Evolutionary conservation across 768 basidiomycete species (phyloP).

Genomic region (Nidularia sp.): DNA sequence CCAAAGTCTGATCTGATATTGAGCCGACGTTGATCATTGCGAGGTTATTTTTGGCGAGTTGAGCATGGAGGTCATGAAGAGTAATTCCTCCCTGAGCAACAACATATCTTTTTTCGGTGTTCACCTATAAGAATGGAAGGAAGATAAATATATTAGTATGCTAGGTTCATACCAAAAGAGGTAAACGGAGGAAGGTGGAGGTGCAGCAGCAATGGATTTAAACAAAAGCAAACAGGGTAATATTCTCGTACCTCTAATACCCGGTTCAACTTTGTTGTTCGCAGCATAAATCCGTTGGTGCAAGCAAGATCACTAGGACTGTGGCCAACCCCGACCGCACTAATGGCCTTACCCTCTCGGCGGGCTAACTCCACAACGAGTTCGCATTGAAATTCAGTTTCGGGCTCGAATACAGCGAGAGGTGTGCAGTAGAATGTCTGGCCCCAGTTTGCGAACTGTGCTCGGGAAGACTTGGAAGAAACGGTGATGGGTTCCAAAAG

Average conservation of each 20-base stretch:
- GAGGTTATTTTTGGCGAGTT: slow-evolving; percentile 61
- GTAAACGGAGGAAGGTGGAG: not conserved
- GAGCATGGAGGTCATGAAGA: slow-evolving; percentile 67
- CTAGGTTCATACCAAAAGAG: slow-evolving; percentile 7
- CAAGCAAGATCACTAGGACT: slow-evolving; percentile 93
- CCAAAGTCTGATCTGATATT: slow-evolving; percentile 94
- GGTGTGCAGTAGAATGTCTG: slow-evolving; percentile 71
- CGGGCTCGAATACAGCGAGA: slow-evolving; percentile 71
- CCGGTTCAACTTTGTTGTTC: slow-evolving; percentile 67
- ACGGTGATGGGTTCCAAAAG: slow-evolving; percentile 55
- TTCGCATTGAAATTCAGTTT: slow-evolving; percentile 61
- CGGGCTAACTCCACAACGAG: slow-evolving; percentile 79
- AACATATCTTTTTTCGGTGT: slow-evolving; percentile 62
- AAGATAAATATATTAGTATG: not conserved
- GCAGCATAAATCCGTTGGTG: slow-evolving; percentile 82
- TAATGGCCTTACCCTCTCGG: slow-evolving; percentile 63
- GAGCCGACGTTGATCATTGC: slow-evolving; percentile 94
- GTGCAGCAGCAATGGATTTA: slow-evolving; percentile 1
- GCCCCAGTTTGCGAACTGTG: slow-evolving; percentile 84
- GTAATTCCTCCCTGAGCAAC: slow-evolving; percentile 77
- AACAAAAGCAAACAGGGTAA: slow-evolving; percentile 11
- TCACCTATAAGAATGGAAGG: slow-evolving; percentile 48
- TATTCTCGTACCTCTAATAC: slow-evolving; percentile 66
- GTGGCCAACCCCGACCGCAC: slow-evolving; percentile 88
- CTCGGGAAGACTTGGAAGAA: slow-evolving; percentile 28